A percentile compares a stretch with the other conserved stretches of the same genome.
phyloP scores from a whole-genome alignment of 208 protist species.

The Wallacemonas sp. region DNA sequence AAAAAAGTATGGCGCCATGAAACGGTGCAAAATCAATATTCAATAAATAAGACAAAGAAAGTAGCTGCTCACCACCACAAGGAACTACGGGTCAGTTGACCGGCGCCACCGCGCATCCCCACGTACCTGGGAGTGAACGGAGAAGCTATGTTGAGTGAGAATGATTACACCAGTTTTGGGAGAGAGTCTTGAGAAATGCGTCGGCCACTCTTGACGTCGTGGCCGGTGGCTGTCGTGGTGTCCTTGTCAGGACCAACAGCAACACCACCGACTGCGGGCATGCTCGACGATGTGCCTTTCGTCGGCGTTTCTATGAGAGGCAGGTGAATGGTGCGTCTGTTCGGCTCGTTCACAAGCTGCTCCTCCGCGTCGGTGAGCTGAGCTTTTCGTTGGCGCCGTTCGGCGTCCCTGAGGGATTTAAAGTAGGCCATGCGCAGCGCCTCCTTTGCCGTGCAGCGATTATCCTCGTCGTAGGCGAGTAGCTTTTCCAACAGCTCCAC shows the following conservation, averaged over 20 bases:
- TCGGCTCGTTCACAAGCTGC: neutral
- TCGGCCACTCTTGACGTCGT: neutral
- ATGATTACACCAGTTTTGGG: constrained; percentile 2
- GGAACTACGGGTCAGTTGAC: no score
- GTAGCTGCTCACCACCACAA: no score
- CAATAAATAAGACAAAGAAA: no score
- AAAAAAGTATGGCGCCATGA: no score
- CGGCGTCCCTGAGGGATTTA: constrained; percentile 63
- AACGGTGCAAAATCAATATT: no score
- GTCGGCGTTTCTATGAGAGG: constrained; percentile 11
- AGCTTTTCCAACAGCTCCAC: constrained; percentile 88
- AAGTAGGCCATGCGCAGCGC: constrained; percentile 91
- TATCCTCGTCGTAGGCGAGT: constrained; percentile 88
- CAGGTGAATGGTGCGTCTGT: neutral
- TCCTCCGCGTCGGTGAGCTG: neutral
- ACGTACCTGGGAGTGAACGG: no score
- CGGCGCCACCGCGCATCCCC: no score
- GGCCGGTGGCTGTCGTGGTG: neutral
- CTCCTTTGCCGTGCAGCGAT: constrained; percentile 90
- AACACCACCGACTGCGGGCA: no score
- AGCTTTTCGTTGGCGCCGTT: constrained; percentile 20
- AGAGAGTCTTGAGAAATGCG: neutral
- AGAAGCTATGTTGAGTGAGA: no score
- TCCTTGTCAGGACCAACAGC: no score
- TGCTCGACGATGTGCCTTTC: neutral